Evolutionary conservation across 148 eudicot genomes (phyloP).

Genomic region (Fagopyrum homotropicum): DNA sequence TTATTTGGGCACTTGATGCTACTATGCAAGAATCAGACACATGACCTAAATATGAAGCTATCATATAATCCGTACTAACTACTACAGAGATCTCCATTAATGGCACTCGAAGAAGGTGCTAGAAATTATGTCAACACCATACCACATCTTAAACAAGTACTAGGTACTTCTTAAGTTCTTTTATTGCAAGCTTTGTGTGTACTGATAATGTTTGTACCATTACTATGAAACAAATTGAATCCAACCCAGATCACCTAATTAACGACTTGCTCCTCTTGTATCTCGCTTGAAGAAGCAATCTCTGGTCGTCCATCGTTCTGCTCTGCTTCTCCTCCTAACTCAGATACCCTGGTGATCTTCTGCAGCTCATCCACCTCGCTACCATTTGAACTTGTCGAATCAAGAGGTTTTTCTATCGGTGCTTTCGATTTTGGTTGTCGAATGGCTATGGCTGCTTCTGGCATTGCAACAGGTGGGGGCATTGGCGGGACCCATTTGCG

Average conservation of each 20-base stretch:
- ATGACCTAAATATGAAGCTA: no score
- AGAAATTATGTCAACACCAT: background rate
- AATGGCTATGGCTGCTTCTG: constrained; percentile 62
- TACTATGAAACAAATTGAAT: background rate
- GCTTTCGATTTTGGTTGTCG: constrained; percentile 49
- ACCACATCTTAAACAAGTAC: background rate
- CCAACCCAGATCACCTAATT: background rate
- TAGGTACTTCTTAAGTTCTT: background rate
- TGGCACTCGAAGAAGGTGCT: background rate
- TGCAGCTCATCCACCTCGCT: constrained; percentile 56
- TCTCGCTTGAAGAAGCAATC: constrained; percentile 36
- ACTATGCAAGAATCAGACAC: no score
- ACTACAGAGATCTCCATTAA: background rate
- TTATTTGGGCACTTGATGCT: no score
- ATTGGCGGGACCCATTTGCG: constrained; percentile 64
- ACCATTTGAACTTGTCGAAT: constrained; percentile 26
- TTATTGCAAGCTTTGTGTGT: background rate
- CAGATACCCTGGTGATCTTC: constrained; percentile 59
- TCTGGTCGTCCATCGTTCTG: constrained; percentile 35
- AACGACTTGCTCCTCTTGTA: constrained; percentile 33
- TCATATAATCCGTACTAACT: no score
- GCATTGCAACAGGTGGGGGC: constrained; percentile 43
- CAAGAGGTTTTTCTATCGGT: constrained; percentile 29
- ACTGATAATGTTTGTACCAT: background rate
- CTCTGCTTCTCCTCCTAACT: constrained; percentile 44